These are phyloP conservation scores for Backusella liffmaniae DNA, from an alignment of 192 early-diverging fungal genomes.

Conservation along the genomic window DNA sequence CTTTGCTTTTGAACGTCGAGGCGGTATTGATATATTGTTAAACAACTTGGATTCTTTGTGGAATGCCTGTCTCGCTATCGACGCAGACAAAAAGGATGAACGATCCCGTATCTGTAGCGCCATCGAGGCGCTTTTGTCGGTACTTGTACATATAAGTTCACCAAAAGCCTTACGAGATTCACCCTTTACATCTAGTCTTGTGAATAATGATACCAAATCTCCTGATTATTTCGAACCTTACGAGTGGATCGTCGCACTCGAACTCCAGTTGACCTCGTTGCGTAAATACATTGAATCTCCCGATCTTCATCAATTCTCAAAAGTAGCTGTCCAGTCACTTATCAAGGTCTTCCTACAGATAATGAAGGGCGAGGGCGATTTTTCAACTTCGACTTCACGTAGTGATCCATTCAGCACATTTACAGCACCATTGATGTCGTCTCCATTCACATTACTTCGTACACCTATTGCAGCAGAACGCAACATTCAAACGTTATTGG, in stretches of 20 bases:
- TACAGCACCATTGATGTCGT: constrained; percentile 12
- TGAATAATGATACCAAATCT: constrained; percentile 54
- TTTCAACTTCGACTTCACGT: constrained; percentile 28
- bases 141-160: constrained; percentile 70
- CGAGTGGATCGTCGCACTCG: constrained; percentile 64
- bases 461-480: constrained; percentile 57
- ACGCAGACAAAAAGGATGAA: constrained; percentile 34
- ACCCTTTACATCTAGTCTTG: constrained; percentile 55
- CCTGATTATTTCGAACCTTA: constrained; percentile 70
- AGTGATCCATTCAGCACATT: not conserved
- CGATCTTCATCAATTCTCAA: constrained; percentile 52
- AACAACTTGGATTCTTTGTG: constrained; percentile 46
- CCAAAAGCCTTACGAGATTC: constrained; percentile 74
- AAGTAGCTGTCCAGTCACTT: constrained; percentile 54
- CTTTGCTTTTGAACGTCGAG: constrained; percentile 56
- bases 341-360: constrained; percentile 65
- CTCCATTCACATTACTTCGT: constrained; percentile 30
- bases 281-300: constrained; percentile 62
- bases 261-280: constrained; percentile 61
- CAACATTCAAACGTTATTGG: constrained; percentile 67
- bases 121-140: constrained; percentile 56
- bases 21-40: constrained; percentile 53
- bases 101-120: constrained; percentile 38
- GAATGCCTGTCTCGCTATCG: constrained; percentile 34
- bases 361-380: constrained; percentile 74